phyloP scores from a whole-genome alignment of 2,329 filamentous ascomycete species.

The Diaporthe humulicola region DNA sequence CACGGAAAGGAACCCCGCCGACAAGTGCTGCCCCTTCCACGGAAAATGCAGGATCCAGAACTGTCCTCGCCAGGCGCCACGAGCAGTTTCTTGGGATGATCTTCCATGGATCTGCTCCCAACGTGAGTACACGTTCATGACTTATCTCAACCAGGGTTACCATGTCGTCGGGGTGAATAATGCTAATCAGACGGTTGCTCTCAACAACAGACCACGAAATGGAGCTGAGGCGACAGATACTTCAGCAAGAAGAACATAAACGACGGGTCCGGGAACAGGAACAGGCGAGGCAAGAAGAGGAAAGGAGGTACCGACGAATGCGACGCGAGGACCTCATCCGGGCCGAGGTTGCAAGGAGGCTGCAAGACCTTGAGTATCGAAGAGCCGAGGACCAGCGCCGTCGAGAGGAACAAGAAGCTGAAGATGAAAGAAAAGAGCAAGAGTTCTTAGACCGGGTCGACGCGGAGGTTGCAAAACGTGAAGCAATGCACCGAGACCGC shows the following conservation, averaged over 20 bases:
- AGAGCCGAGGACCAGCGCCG: not conserved
- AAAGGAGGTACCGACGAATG: not conserved
- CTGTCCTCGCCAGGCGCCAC: not conserved
- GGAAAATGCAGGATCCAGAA: not conserved
- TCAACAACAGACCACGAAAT: not conserved
- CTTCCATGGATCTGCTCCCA: not conserved
- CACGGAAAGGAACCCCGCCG: not conserved
- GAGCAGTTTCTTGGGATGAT: not conserved
- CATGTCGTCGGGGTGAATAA: too few species aligned
- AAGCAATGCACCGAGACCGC: not conserved
- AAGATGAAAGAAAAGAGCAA: not conserved
- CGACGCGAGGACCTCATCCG: not conserved
- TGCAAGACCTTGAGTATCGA: not conserved
- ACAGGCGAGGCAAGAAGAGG: not conserved
- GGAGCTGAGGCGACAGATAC: not conserved
- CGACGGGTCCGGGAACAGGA: not conserved
- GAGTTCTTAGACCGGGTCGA: not conserved
- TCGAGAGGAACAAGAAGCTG: not conserved
- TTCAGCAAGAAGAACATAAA: not conserved
- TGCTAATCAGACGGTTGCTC: not conserved
- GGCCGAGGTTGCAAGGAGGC: not conserved
- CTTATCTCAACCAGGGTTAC: not conserved
- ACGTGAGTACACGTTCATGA: not conserved
- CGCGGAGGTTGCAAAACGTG: not conserved
- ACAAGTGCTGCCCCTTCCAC: not conserved